phyloP scores from a whole-genome alignment of 1,284 basidiomycete species.

The Ustilago hordei region DNA sequence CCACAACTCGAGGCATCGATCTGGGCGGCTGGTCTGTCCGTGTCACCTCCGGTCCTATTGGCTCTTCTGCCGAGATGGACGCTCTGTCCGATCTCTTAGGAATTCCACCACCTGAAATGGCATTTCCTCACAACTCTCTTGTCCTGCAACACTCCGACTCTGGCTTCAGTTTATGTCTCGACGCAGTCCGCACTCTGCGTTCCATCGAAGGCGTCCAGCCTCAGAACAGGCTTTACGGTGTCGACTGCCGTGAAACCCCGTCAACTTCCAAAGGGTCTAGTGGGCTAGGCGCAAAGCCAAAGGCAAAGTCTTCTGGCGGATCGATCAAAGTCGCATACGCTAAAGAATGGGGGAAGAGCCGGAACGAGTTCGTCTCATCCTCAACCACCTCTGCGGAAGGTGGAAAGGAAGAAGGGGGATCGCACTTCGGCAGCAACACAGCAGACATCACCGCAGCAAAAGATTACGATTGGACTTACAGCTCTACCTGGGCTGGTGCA shows the following conservation, averaged over 20 bases:
- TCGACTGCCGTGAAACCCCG: slow-evolving; percentile 42
- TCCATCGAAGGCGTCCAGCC: slow-evolving; percentile 76
- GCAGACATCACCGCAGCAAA: slow-evolving; percentile 57
- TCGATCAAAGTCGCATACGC: slow-evolving; percentile 94
- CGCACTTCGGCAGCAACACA: slow-evolving; percentile 47
- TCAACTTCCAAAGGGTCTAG: slow-evolving; percentile 5
- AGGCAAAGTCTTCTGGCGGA: slow-evolving; percentile 20
- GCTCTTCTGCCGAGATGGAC: slow-evolving; percentile 71
- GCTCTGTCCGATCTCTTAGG: slow-evolving; percentile 77
- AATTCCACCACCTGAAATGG: slow-evolving; percentile 95
- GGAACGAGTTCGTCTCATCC: slow-evolving; percentile 72
- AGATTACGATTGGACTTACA: slow-evolving; percentile 96
- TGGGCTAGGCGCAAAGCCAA: slow-evolving; percentile 43
- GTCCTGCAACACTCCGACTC: slow-evolving; percentile 74
- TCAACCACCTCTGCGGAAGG: neutral
- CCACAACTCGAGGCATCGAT: slow-evolving; percentile 55
- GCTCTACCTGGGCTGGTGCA: slow-evolving; percentile 84
- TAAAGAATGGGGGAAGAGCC: slow-evolving; percentile 89
- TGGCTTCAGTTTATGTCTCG: slow-evolving; percentile 79
- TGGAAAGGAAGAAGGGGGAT: slow-evolving; percentile 7
- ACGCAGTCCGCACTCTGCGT: slow-evolving; percentile 78
- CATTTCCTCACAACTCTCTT: slow-evolving; percentile 88
- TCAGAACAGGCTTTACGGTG: slow-evolving; percentile 77
- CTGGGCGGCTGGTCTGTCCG: slow-evolving; percentile 62
- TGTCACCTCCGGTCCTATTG: slow-evolving; percentile 61